phyloP scores from a whole-genome alignment of 257 asterid species.

The Jasminum sambac region DNA sequence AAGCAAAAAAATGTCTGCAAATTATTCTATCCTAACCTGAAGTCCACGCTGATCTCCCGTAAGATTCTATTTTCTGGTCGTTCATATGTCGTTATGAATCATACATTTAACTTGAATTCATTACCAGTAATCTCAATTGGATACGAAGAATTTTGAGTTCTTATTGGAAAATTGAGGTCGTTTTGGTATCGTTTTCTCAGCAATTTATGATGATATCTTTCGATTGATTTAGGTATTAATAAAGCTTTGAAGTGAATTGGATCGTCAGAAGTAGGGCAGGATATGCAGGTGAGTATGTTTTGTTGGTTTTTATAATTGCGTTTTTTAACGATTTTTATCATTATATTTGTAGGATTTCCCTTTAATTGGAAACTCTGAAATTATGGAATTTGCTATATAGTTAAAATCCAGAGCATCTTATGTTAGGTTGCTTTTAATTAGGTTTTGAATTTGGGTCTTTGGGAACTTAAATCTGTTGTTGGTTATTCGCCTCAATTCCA shows the following conservation, averaged over 20 bases:
- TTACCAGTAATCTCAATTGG: neutral
- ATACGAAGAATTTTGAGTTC: neutral
- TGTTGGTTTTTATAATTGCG: neutral
- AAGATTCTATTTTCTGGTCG: slow-evolving; percentile 12
- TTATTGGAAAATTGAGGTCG: neutral
- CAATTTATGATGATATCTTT: neutral
- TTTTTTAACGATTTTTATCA: neutral
- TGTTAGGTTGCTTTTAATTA: slow-evolving; percentile 7
- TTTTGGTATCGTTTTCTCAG: neutral
- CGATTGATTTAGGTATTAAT: slow-evolving; percentile 27
- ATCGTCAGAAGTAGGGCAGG: slow-evolving; percentile 11
- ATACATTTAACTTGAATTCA: neutral
- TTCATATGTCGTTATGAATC: neutral
- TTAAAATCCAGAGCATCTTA: neutral
- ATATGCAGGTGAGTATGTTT: slow-evolving; percentile 39
- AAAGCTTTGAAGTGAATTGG: slow-evolving; percentile 15
- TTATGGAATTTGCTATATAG: slow-evolving; percentile 9
- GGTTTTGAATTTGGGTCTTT: slow-evolving; percentile 4
- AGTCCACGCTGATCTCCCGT: slow-evolving; percentile 19
- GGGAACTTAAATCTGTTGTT: neutral
- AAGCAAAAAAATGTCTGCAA: neutral
- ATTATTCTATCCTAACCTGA: slow-evolving; percentile 2
- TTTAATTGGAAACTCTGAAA: neutral
- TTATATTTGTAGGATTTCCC: neutral
- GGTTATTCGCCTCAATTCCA: neutral